Evolutionary conservation across 2,329 filamentous ascomycete species (phyloP).

Genomic region (Aspergillus japonicus): DNA sequence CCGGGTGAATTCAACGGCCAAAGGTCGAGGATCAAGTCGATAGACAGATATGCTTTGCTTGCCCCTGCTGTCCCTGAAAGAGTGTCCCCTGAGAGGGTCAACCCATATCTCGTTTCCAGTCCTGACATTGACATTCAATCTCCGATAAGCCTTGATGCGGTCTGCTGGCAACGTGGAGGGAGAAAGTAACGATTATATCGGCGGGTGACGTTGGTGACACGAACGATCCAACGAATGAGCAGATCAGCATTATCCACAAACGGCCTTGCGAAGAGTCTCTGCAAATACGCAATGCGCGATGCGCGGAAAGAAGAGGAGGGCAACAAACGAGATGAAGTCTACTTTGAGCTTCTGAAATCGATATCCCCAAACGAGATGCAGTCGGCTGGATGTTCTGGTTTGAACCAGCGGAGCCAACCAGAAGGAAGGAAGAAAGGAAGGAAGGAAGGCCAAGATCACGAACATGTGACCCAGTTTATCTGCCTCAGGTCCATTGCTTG

Average conservation of each 20-base stretch:
- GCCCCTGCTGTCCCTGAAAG: too few species aligned
- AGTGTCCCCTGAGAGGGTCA: background rate
- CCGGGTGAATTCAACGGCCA: background rate
- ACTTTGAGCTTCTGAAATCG: background rate
- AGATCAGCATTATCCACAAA: conserved; percentile 3
- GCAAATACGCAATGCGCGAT: background rate
- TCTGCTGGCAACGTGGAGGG: background rate
- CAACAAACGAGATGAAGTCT: background rate
- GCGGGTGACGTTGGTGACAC: conserved; percentile 1
- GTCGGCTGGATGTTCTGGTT: background rate
- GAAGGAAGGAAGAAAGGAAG: background rate
- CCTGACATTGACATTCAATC: background rate
- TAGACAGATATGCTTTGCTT: too few species aligned
- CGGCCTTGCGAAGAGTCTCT: background rate
- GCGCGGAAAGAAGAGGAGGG: background rate
- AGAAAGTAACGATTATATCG: conserved; percentile 1
- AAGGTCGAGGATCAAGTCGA: background rate
- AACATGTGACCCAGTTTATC: background rate
- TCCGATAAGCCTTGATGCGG: background rate
- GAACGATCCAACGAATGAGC: background rate
- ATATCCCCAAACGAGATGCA: background rate
- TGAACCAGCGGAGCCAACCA: background rate
- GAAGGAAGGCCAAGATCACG: background rate
- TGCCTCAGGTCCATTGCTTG: background rate
- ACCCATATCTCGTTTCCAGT: background rate